Evolutionary conservation across 192 early-diverging fungal species (phyloP).

Genomic region (Tieghemiomyces parasiticus): DNA sequence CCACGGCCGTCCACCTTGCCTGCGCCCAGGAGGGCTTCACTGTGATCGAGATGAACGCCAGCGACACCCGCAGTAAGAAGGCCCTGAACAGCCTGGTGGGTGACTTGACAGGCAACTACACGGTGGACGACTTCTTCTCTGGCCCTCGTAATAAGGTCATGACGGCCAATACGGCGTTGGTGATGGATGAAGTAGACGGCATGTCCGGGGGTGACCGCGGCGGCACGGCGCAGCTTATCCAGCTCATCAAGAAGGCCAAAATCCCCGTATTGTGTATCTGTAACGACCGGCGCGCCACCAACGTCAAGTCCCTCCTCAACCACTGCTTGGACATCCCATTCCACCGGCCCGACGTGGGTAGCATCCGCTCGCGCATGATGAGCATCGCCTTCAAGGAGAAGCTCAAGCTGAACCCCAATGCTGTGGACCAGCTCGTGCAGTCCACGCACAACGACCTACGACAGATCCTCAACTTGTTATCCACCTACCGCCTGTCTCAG

Average conservation of each 20-base stretch:
- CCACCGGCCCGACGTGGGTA: slow-evolving; percentile 48
- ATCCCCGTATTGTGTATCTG: slow-evolving; percentile 98
- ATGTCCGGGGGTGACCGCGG: slow-evolving; percentile 97
- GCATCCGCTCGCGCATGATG: slow-evolving; percentile 58
- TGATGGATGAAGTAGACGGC: slow-evolving; percentile 99
- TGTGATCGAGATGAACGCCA: slow-evolving; percentile 91
- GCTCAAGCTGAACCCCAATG: slow-evolving; percentile 57
- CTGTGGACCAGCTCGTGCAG: slow-evolving; percentile 62
- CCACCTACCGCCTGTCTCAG: slow-evolving; percentile 65
- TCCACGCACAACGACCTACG: slow-evolving; percentile 84
- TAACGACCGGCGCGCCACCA: slow-evolving; percentile 80
- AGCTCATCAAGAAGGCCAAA: slow-evolving; percentile 74
- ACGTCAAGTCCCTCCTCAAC: slow-evolving; percentile 68
- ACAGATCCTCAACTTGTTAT: slow-evolving; percentile 88
- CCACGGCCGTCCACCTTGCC: slow-evolving; percentile 85
- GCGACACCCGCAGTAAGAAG: slow-evolving; percentile 85
- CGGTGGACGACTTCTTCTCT: slow-evolving; percentile 38
- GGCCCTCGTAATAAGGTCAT: not conserved
- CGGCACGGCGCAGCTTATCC: slow-evolving; percentile 71
- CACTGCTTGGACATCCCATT: slow-evolving; percentile 76
- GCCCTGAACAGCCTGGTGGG: slow-evolving; percentile 44
- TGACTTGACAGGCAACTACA: slow-evolving; percentile 38
- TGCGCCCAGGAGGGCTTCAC: slow-evolving; percentile 65
- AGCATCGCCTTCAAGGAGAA: slow-evolving; percentile 67
- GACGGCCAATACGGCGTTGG: slow-evolving; percentile 31